Evolutionary conservation across 164 flowering plant genomes (phyloP).

Genomic region (Vitis vinifera): DNA sequence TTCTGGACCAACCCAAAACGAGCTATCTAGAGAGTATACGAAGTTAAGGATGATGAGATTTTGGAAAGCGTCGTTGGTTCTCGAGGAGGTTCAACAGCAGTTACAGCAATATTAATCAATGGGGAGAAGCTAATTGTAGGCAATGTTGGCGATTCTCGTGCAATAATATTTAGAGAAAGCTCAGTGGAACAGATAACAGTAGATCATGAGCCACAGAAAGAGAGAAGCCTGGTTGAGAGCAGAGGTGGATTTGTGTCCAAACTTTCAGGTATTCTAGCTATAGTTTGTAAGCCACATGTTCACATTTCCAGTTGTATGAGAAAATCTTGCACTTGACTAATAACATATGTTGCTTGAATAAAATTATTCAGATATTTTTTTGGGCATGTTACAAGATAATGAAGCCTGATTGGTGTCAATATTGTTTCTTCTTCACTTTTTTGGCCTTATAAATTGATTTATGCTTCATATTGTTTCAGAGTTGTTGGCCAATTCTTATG

Average conservation of each 20-base stretch:
- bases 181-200: conserved; percentile 16
- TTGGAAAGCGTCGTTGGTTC: conserved; percentile 3
- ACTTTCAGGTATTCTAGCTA: conserved; percentile 19
- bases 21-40: conserved; percentile 15
- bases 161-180: conserved; percentile 12
- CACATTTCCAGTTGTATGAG: no score
- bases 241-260: conserved; percentile 37
- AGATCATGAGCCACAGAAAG: conserved; percentile 38
- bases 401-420: no score
- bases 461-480: no score
- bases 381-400: no score
- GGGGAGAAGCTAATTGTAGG: conserved; percentile 30
- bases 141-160: conserved; percentile 35
- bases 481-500: no score
- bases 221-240: conserved; percentile 27
- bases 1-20: conserved; percentile 24
- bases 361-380: no score
- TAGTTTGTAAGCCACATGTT: no score
- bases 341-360: no score
- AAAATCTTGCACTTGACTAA: not conserved
- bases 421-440: no score
- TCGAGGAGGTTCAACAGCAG: conserved; percentile 31
- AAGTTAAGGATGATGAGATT: conserved; percentile 11
- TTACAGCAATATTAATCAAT: conserved; percentile 30
- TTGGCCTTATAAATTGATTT: no score